Conservation (phyloP, 129 eudicot genomes). For the Flaveria brownii region DNA sequence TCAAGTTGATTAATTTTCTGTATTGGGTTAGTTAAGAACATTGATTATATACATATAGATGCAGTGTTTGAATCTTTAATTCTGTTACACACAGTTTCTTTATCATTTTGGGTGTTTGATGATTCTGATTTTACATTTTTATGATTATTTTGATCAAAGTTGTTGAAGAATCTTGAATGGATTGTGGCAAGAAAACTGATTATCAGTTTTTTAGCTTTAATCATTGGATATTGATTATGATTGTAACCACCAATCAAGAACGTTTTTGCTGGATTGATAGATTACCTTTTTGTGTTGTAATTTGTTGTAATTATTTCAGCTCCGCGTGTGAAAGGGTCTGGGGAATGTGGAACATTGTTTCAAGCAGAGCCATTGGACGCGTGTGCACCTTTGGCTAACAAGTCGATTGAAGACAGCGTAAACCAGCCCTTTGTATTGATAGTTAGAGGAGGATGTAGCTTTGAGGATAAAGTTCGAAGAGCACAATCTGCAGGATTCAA, state of each 20-base stretch:
- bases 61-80: background rate
- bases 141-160: background rate
- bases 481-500: conserved; percentile 88
- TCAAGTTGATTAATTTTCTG: background rate
- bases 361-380: conserved; percentile 82
- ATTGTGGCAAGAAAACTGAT: background rate
- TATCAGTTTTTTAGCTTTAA: background rate
- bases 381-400: conserved; percentile 57
- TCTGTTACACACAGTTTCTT: no score
- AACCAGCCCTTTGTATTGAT: conserved; percentile 58
- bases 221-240: conserved; percentile 5
- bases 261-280: conserved; percentile 7
- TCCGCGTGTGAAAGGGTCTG: conserved; percentile 62
- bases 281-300: background rate
- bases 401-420: conserved; percentile 22
- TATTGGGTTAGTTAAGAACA: background rate
- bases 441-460: conserved; percentile 93
- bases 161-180: conserved; percentile 13
- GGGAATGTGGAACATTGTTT: conserved; percentile 64
- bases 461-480: conserved; percentile 80
- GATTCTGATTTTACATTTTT: background rate
- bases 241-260: background rate
- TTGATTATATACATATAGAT: background rate
- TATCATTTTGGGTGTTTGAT: background rate
- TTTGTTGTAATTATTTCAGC: conserved; percentile 49